phyloP scores from a whole-genome alignment of 2,329 filamentous ascomycete genomes.

The Penicillium vulpinum region DNA sequence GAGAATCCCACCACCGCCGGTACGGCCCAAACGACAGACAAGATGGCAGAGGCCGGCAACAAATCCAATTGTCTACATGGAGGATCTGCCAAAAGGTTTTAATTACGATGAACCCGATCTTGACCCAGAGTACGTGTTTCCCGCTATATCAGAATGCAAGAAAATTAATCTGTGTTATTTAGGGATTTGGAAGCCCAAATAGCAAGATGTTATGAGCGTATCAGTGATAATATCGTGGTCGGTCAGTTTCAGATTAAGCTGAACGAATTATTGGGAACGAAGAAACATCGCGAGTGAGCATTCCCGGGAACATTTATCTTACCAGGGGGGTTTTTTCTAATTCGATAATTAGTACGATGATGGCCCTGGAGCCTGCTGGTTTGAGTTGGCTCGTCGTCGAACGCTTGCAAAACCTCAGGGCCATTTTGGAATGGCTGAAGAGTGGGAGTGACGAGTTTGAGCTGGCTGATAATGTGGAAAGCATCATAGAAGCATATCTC shows the following conservation, averaged over 20 bases:
- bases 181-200: slow-evolving; percentile 4
- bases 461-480: neutral
- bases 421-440: neutral
- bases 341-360: neutral
- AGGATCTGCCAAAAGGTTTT: slow-evolving; percentile 2
- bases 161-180: neutral
- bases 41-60: neutral
- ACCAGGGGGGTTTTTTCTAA: neutral
- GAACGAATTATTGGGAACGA: neutral
- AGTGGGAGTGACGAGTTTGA: neutral
- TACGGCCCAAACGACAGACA: neutral
- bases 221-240: slow-evolving; percentile 2
- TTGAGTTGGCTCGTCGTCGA: neutral
- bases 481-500: slow-evolving; percentile 1
- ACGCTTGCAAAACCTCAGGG: neutral
- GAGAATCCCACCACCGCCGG: neutral
- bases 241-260: neutral
- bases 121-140: neutral
- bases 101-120: neutral
- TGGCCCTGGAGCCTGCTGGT: neutral
- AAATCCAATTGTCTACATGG: neutral
- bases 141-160: neutral
- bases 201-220: neutral
- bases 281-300: neutral
- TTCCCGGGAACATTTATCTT: neutral